Conservation (phyloP, 495 filamentous ascomycete genomes). For the Xylaria nigripes region DNA sequence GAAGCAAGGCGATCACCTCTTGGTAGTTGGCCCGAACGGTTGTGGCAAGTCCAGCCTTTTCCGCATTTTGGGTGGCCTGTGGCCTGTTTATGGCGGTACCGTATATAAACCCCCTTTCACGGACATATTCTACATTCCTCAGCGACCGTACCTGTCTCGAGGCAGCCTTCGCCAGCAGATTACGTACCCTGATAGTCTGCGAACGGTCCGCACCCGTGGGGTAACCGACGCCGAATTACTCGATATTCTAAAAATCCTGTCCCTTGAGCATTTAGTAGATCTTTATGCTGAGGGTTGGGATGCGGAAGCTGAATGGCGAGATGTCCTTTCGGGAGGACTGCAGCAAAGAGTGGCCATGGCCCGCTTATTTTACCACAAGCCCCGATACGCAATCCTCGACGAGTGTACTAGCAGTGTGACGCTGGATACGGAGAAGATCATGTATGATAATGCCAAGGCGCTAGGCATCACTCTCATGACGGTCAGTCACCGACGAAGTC, state of each 20-base stretch:
- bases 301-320: slow-evolving; percentile 92
- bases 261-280: slow-evolving; percentile 76
- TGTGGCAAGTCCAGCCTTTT: slow-evolving; percentile 96
- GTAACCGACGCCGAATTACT: slow-evolving; percentile 75
- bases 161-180: slow-evolving; percentile 90
- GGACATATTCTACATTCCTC: slow-evolving; percentile 97
- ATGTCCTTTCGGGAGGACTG: slow-evolving; percentile 78
- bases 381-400: slow-evolving; percentile 88
- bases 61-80: slow-evolving; percentile 89
- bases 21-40: slow-evolving; percentile 94
- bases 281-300: slow-evolving; percentile 78
- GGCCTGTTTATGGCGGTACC: slow-evolving; percentile 95
- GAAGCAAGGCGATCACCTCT: slow-evolving; percentile 74
- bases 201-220: slow-evolving; percentile 77
- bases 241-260: slow-evolving; percentile 66
- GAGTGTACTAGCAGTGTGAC: slow-evolving; percentile 94
- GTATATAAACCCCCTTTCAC: slow-evolving; percentile 82
- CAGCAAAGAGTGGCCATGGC: slow-evolving; percentile 99
- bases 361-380: slow-evolving; percentile 87
- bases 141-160: slow-evolving; percentile 84
- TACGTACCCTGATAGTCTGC: slow-evolving; percentile 85
- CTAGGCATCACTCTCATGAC: slow-evolving; percentile 94
- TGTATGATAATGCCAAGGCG: slow-evolving; percentile 93
- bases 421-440: slow-evolving; percentile 83
- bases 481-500: slow-evolving; percentile 77